Evolutionary conservation across 1,284 basidiomycete species (phyloP).

Genomic region (Moesziomyces sp.): DNA sequence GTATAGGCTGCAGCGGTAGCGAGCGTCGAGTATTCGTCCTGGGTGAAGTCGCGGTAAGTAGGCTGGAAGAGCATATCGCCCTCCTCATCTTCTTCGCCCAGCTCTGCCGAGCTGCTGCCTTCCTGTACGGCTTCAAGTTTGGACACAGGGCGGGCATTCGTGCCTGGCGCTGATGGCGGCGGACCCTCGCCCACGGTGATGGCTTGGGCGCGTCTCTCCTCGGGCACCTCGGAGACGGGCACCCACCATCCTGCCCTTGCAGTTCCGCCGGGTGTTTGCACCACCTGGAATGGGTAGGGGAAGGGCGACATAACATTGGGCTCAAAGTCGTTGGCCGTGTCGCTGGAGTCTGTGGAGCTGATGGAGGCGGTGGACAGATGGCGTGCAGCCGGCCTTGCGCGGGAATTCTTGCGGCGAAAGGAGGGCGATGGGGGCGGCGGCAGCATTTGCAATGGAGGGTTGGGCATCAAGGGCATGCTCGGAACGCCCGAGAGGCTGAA

Average conservation of each 20-base stretch:
- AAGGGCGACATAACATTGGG: constrained; percentile 50
- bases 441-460: constrained; percentile 57
- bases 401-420: constrained; percentile 24
- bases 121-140: constrained; percentile 20
- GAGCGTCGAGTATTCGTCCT: constrained; percentile 53
- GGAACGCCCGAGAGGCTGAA: constrained; percentile 57
- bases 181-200: constrained; percentile 27
- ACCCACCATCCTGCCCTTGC: constrained; percentile 60
- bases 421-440: constrained; percentile 53
- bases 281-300: constrained; percentile 58
- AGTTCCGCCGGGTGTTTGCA: constrained; percentile 59
- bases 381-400: constrained; percentile 2
- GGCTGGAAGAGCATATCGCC: constrained; percentile 48
- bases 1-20: constrained; percentile 62
- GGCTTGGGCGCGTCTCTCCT: constrained; percentile 36
- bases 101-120: constrained; percentile 2
- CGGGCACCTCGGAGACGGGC: constrained; percentile 43
- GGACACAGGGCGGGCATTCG: background rate
- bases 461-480: constrained; percentile 60
- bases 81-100: constrained; percentile 21
- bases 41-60: constrained; percentile 49
- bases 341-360: constrained; percentile 19
- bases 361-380: constrained; percentile 26
- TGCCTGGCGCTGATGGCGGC: background rate
- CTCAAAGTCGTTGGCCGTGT: constrained; percentile 34